Conservation (phyloP, 2,329 filamentous ascomycete genomes). For the Magnaporthiopsis rhizophila region DNA sequence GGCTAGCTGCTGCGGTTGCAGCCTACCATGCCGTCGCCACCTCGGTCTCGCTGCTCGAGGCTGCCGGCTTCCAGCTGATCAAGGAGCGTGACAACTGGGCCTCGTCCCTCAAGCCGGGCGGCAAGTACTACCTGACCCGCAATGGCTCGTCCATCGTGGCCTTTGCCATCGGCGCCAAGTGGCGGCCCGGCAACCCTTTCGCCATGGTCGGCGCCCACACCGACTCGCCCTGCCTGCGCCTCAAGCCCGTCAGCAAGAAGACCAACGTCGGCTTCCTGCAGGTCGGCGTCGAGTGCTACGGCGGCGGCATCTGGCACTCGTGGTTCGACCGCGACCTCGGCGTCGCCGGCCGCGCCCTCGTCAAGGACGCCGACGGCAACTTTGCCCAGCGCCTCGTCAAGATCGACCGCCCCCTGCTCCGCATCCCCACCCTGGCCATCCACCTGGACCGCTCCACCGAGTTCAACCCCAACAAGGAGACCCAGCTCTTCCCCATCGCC, state of each 20-base stretch:
- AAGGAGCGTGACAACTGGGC: constrained; percentile 89
- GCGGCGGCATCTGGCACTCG: constrained; percentile 93
- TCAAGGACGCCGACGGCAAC: constrained; percentile 62
- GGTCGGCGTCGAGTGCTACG: constrained; percentile 93
- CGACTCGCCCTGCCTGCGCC: constrained; percentile 81
- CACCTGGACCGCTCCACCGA: constrained; percentile 80
- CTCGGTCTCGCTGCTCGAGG: constrained; percentile 65
- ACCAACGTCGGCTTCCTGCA: constrained; percentile 80
- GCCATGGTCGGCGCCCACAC: constrained; percentile 94
- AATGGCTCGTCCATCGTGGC: constrained; percentile 89
- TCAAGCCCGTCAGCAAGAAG: constrained; percentile 90
- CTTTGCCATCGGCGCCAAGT: constrained; percentile 84
- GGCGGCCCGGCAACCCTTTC: constrained; percentile 85
- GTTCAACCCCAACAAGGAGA: constrained; percentile 96
- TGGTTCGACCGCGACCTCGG: constrained; percentile 96
- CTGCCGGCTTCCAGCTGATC: constrained; percentile 80
- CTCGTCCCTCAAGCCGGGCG: constrained; percentile 68
- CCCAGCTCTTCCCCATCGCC: constrained; percentile 86
- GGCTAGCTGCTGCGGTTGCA: constrained; percentile 28
- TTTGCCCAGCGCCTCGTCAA: constrained; percentile 83
- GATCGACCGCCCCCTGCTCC: constrained; percentile 80
- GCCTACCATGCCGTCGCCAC: constrained; percentile 90
- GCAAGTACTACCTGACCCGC: constrained; percentile 93
- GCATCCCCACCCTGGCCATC: constrained; percentile 89
- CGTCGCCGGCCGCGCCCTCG: constrained; percentile 81